phyloP scores from a whole-genome alignment of 2,329 filamentous ascomycete genomes.

The Lachnellula occidentalis region DNA sequence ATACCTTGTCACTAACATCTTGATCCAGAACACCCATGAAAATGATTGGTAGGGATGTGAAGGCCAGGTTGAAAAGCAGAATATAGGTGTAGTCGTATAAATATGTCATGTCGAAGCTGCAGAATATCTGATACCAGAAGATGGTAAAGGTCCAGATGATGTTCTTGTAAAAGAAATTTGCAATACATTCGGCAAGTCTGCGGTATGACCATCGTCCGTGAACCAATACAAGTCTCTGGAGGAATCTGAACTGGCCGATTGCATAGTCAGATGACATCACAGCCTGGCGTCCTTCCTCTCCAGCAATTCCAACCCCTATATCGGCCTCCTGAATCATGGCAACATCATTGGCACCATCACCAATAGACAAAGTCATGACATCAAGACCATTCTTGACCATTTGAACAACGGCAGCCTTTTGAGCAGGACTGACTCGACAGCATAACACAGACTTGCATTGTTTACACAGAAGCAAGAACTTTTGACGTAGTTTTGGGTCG shows the following conservation, averaged over 20 bases:
- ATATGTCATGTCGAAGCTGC: constrained; percentile 94
- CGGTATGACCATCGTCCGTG: constrained; percentile 97
- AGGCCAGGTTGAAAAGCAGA: constrained; percentile 90
- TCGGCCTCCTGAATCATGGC: constrained; percentile 98
- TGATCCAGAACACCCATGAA: constrained; percentile 96
- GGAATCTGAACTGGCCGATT: constrained; percentile 87
- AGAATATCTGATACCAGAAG: constrained; percentile 97
- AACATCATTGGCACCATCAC: constrained; percentile 92
- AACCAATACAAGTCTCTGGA: constrained; percentile 78
- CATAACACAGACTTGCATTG: constrained; percentile 95
- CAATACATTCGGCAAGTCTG: constrained; percentile 84
- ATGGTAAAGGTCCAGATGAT: constrained; percentile 95
- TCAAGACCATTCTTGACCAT: constrained; percentile 95
- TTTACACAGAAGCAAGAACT: constrained; percentile 92
- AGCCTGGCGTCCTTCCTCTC: constrained; percentile 85
- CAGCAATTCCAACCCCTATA: constrained; percentile 92
- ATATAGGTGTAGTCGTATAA: constrained; percentile 98
- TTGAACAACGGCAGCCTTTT: constrained; percentile 93
- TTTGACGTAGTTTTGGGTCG: constrained; percentile 76
- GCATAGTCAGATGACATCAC: constrained; percentile 97
- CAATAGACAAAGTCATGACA: constrained; percentile 91
- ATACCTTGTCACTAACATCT: constrained; percentile 91
- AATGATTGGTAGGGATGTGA: constrained; percentile 90
- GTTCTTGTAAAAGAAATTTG: constrained; percentile 99
- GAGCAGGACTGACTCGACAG: constrained; percentile 91